Evolutionary conservation across 371 early-diverging fungal species (phyloP).

Genomic region (Saksenaea vasiformis): DNA sequence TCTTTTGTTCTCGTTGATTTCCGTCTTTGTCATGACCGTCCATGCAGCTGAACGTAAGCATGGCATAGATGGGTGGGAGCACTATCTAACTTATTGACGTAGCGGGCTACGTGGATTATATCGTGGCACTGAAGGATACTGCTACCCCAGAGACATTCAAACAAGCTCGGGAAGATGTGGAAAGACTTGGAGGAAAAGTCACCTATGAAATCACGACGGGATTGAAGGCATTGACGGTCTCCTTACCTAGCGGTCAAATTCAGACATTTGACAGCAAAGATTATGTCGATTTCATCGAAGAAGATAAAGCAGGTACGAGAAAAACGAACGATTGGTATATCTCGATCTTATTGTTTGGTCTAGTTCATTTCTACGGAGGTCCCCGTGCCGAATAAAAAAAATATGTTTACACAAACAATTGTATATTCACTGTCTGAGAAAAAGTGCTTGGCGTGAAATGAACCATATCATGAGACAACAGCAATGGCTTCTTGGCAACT

Average conservation of each 20-base stretch:
- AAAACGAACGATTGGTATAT: background rate
- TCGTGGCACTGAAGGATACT: constrained; percentile 23
- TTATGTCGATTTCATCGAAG: constrained; percentile 33
- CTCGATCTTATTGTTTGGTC: background rate
- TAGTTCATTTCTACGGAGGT: background rate
- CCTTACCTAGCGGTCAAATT: constrained; percentile 19
- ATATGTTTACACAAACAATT: too few species aligned
- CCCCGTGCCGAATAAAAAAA: too few species aligned
- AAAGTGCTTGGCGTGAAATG: too few species aligned
- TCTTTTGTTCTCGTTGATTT: background rate
- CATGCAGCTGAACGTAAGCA: constrained; percentile 1
- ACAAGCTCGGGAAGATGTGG: constrained; percentile 22
- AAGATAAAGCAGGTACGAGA: constrained; percentile 51
- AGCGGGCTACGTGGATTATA: constrained; percentile 18
- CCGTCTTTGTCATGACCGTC: background rate
- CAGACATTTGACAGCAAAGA: constrained; percentile 22
- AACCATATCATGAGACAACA: too few species aligned
- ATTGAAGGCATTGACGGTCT: constrained; percentile 18
- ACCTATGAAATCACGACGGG: constrained; percentile 21
- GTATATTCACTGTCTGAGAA: too few species aligned
- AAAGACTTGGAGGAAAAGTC: constrained; percentile 21
- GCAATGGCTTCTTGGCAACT: too few species aligned
- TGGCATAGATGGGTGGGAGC: background rate
- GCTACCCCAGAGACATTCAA: constrained; percentile 12
- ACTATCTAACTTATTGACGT: background rate